Percentiles rank a stretch among this genome's conserved stretches.
These are phyloP conservation scores for Auriscalpium orientale DNA, from an alignment of 768 basidiomycete species.

Conservation along the genomic window DNA sequence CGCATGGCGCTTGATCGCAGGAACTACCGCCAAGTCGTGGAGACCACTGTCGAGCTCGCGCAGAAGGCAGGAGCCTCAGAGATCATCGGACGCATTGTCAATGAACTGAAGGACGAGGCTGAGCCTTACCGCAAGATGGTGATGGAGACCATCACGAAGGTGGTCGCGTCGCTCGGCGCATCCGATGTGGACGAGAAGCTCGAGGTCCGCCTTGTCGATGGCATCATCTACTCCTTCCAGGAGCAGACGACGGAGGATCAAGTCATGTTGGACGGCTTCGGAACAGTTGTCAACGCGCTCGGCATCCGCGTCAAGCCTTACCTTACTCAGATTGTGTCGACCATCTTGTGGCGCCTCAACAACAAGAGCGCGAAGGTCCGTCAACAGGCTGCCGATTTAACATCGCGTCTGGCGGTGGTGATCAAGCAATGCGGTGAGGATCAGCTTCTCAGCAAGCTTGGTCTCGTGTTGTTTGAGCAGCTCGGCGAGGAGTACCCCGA, in stretches of 20 bases:
- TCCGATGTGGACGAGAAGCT: constrained; percentile 95
- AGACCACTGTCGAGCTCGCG: constrained; percentile 97
- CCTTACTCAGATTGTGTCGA: constrained; percentile 97
- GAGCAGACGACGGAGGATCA: constrained; percentile 99
- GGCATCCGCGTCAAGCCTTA: constrained; percentile 96
- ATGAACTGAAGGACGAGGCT: constrained; percentile 86
- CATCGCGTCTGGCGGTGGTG: constrained; percentile 89
- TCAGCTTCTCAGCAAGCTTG: constrained; percentile 89
- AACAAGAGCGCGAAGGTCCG: constrained; percentile 99
- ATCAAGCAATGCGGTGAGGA: constrained; percentile 99
- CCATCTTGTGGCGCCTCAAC: constrained; percentile 97
- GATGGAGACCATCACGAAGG: constrained; percentile 99
- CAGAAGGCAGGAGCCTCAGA: constrained; percentile 96
- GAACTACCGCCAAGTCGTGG: constrained; percentile 96
- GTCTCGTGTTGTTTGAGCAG: constrained; percentile 95
- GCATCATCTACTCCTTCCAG: constrained; percentile 99
- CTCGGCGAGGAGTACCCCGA: constrained; percentile 99
- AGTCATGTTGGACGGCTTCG: constrained; percentile 98
- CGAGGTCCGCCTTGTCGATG: constrained; percentile 90
- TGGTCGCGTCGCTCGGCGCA: constrained; percentile 88
- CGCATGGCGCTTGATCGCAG: constrained; percentile 96
- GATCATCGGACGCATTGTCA: constrained; percentile 82
- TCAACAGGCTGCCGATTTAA: constrained; percentile 98
- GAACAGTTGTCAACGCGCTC: constrained; percentile 93
- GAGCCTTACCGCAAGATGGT: constrained; percentile 98